These are phyloP conservation scores for Aspergillus ellipticus DNA, from an alignment of 495 filamentous ascomycete species.

Conservation along the genomic window DNA sequence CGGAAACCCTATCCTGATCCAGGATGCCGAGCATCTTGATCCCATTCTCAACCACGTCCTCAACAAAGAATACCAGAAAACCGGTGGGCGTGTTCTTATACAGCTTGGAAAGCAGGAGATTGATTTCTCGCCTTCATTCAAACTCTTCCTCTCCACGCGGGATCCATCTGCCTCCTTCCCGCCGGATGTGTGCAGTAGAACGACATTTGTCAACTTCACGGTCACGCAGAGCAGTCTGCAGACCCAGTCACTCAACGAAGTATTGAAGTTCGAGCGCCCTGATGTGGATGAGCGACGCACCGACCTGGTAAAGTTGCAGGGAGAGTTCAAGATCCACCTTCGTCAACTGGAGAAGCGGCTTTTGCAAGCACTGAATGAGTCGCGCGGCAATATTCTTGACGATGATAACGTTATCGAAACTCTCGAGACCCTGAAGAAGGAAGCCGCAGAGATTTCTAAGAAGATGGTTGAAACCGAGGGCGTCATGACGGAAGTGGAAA, in stretches of 20 bases:
- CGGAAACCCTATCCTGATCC: constrained; percentile 96
- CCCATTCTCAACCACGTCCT: constrained; percentile 97
- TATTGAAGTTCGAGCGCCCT: constrained; percentile 92
- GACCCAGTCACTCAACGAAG: constrained; percentile 94
- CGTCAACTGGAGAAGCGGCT: constrained; percentile 94
- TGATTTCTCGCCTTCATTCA: constrained; percentile 97
- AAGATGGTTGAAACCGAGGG: constrained; percentile 97
- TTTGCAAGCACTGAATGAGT: constrained; percentile 93
- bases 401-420: constrained; percentile 98
- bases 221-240: constrained; percentile 98
- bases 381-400: constrained; percentile 94
- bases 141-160: constrained; percentile 88
- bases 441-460: constrained; percentile 88
- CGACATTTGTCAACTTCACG: constrained; percentile 99
- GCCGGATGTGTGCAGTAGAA: constrained; percentile 97
- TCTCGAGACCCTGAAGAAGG: constrained; percentile 94
- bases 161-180: constrained; percentile 96
- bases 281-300: constrained; percentile 97
- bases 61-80: constrained; percentile 99
- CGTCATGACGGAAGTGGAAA: constrained; percentile 96
- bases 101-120: constrained; percentile 99
- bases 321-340: constrained; percentile 96
- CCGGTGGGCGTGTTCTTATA: constrained; percentile 96
- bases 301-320: constrained; percentile 96
- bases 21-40: constrained; percentile 96